Percentiles rank a stretch among this genome's conserved stretches.
These are phyloP conservation scores for Sphagnum fallax DNA, from an alignment of 228 moss, liverwort and hornwort species.

Conservation along the genomic window DNA sequence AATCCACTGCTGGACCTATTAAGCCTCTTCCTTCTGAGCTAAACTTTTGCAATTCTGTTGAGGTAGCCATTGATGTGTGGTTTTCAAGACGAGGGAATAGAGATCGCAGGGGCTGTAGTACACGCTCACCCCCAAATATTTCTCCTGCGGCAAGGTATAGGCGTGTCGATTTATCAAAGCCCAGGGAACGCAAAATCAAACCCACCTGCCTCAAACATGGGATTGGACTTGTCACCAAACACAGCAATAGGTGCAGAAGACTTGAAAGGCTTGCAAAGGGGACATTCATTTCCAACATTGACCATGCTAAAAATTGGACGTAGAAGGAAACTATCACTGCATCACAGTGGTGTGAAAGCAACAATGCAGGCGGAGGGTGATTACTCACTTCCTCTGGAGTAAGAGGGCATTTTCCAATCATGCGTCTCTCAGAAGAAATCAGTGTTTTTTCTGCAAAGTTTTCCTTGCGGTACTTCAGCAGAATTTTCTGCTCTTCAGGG, in stretches of 20 bases:
- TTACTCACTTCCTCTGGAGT: constrained; percentile 70
- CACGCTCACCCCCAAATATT: constrained; percentile 62
- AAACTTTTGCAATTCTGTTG: constrained; percentile 47
- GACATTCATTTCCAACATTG: no score
- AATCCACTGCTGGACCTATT: constrained; percentile 78
- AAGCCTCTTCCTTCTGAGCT: constrained; percentile 46
- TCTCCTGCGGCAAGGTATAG: constrained; percentile 80
- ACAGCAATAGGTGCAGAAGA: background rate
- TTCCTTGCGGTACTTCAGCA: constrained; percentile 53
- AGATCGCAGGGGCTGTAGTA: constrained; percentile 63
- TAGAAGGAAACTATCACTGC: background rate
- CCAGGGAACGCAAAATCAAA: constrained; percentile 69
- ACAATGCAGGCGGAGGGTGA: background rate
- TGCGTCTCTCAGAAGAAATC: constrained; percentile 39
- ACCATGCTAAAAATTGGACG: background rate
- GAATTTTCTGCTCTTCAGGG: constrained; percentile 50
- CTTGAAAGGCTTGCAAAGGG: background rate
- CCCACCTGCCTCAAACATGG: constrained; percentile 60
- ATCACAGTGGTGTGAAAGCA: background rate
- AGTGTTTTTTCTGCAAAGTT: constrained; percentile 65
- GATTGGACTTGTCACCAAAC: background rate
- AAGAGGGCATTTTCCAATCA: constrained; percentile 73
- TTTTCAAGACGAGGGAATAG: constrained; percentile 74
- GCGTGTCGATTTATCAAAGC: constrained; percentile 72
- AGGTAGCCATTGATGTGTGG: constrained; percentile 45